A percentile compares a stretch with the other conserved stretches of the same genome.
These are phyloP conservation scores for Monilinia aucupariae DNA, from an alignment of 2,329 filamentous ascomycete species.

Conservation along the genomic window DNA sequence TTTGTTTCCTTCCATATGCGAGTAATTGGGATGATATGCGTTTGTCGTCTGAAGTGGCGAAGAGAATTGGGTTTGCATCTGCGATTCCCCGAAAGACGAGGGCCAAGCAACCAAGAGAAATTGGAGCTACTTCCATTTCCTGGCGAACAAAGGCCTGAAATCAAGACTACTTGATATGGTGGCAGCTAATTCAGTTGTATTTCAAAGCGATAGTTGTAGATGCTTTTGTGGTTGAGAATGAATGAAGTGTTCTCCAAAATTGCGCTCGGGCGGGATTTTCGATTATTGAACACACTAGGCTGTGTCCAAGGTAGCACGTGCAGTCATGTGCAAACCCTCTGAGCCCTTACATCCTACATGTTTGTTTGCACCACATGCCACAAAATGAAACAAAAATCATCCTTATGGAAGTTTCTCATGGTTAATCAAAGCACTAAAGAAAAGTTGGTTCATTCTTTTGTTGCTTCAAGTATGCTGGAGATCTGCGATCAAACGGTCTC, in stretches of 20 bases:
- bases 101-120: background rate
- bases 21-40: background rate
- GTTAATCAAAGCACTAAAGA: background rate
- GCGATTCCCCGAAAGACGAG: background rate
- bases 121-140: background rate
- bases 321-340: background rate
- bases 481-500: too few relatives aligned
- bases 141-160: background rate
- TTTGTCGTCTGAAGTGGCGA: background rate
- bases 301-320: background rate
- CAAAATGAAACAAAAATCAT: background rate
- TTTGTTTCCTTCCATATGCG: background rate
- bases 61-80: background rate
- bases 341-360: background rate
- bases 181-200: too few relatives aligned
- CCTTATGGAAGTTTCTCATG: rapidly evolving
- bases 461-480: background rate
- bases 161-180: background rate
- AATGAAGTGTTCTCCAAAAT: background rate
- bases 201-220: background rate
- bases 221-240: background rate
- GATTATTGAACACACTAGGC: background rate
- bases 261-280: background rate
- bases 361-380: background rate
- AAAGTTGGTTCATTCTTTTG: background rate